Evolutionary conservation across 2,329 filamentous ascomycete species (phyloP).

Genomic region (Fusarium sp.): DNA sequence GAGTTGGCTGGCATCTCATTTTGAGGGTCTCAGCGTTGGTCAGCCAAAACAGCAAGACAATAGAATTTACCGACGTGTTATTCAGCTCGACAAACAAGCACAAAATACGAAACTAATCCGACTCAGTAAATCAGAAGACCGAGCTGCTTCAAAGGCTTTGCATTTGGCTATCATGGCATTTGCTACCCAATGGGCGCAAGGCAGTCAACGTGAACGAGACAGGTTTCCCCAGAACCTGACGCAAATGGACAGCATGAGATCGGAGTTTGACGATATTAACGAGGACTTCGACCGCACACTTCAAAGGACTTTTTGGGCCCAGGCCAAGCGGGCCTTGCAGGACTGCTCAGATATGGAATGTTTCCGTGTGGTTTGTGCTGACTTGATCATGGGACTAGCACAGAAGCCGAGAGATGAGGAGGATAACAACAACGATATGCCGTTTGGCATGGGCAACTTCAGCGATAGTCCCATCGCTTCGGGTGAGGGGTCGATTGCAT

Average conservation of each 20-base stretch:
- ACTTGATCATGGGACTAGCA: slow-evolving; percentile 53
- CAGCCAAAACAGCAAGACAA: slow-evolving; percentile 50
- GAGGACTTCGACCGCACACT: slow-evolving; percentile 53
- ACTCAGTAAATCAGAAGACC: slow-evolving; percentile 55
- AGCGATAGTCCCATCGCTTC: slow-evolving; percentile 33
- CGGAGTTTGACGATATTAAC: slow-evolving; percentile 41
- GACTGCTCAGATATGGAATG: slow-evolving; percentile 53
- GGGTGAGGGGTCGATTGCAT: slow-evolving; percentile 40
- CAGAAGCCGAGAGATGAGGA: slow-evolving; percentile 49
- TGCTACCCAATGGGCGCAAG: slow-evolving; percentile 59
- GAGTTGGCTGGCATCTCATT: slow-evolving; percentile 43
- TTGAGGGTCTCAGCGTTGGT: slow-evolving; percentile 41
- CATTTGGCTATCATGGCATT: slow-evolving; percentile 63
- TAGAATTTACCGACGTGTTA: slow-evolving; percentile 61
- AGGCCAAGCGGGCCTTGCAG: slow-evolving; percentile 50
- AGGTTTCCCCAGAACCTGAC: slow-evolving; percentile 37
- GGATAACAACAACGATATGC: slow-evolving; percentile 30
- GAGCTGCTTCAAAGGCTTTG: slow-evolving; percentile 57
- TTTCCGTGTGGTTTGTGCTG: slow-evolving; percentile 54
- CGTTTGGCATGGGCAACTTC: slow-evolving; percentile 29
- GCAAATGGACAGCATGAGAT: slow-evolving; percentile 40
- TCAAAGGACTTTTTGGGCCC: slow-evolving; percentile 53
- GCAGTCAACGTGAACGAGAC: slow-evolving; percentile 43
- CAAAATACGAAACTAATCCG: slow-evolving; percentile 53
- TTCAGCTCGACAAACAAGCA: slow-evolving; percentile 58